These are phyloP conservation scores for Pseudohalonectria lignicola DNA, from an alignment of 2,329 filamentous ascomycete species.

Conservation along the genomic window DNA sequence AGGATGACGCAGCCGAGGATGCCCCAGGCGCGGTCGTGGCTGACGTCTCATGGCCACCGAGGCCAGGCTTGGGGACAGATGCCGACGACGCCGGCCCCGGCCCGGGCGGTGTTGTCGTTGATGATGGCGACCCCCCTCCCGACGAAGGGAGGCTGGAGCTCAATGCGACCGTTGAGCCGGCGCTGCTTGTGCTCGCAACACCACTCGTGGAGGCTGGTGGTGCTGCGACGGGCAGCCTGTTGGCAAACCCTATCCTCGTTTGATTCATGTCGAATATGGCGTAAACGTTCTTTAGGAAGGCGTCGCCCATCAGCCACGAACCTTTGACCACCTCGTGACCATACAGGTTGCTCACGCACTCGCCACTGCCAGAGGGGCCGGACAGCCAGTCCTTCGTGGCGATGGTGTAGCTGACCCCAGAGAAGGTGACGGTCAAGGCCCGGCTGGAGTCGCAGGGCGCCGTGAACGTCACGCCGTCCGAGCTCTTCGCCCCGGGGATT, in stretches of 20 bases:
- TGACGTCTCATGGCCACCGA: slow-evolving; percentile 26
- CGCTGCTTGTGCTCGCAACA: too few relatives aligned
- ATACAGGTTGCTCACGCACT: slow-evolving; percentile 63
- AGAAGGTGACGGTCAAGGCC: slow-evolving; percentile 55
- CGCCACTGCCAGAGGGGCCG: slow-evolving; percentile 26
- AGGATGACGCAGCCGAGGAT: too few relatives aligned
- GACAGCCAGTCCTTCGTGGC: slow-evolving; percentile 62
- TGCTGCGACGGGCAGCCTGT: too few relatives aligned
- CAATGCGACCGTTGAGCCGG: too few relatives aligned
- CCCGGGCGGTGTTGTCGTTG: too few relatives aligned
- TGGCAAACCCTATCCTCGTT: too few relatives aligned
- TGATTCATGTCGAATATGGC: slow-evolving; percentile 70
- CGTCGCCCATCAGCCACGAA: slow-evolving; percentile 73
- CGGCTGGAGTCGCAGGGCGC: slow-evolving; percentile 61
- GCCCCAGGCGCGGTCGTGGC: too few relatives aligned
- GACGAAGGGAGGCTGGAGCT: too few relatives aligned
- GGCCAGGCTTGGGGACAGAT: slow-evolving; percentile 14
- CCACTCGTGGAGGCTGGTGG: too few relatives aligned
- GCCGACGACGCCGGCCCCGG: slow-evolving; percentile 7
- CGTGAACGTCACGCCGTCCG: slow-evolving; percentile 51
- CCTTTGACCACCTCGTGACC: slow-evolving; percentile 55
- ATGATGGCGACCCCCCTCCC: too few relatives aligned
- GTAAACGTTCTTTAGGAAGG: slow-evolving; percentile 86
- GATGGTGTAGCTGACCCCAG: slow-evolving; percentile 54
- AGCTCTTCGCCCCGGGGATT: slow-evolving; percentile 49